Conservation (phyloP, 495 filamentous ascomycete genomes). For the Diplogelasinospora grovesii region DNA sequence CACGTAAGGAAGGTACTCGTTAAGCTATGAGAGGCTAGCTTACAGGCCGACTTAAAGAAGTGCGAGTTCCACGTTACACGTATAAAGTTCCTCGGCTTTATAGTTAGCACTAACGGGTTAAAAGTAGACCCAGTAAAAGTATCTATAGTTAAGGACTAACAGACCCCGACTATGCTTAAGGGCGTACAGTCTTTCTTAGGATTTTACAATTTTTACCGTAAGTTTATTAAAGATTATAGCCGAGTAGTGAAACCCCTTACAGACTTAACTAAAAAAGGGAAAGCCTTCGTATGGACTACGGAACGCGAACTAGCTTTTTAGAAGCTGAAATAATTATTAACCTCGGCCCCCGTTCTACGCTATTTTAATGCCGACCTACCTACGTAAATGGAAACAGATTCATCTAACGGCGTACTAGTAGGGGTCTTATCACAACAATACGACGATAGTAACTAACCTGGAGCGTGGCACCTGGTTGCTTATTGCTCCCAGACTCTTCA, state of each 20-base stretch:
- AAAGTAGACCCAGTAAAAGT: not conserved
- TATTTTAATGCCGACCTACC: no score
- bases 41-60: conserved; percentile 23
- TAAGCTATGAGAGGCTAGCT: conserved; percentile 6
- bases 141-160: not conserved
- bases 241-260: conserved; percentile 1
- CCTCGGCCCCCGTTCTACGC: not conserved
- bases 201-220: conserved; percentile 8
- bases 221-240: conserved; percentile 5
- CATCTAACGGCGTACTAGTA: not conserved
- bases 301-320: not conserved
- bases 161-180: not conserved
- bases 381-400: not conserved
- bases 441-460: no score
- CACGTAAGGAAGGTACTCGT: conserved; percentile 6
- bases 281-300: not conserved
- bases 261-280: conserved; percentile 1
- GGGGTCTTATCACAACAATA: not conserved
- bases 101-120: conserved; percentile 12
- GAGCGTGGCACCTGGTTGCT: conserved; percentile 1
- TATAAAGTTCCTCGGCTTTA: conserved; percentile 21
- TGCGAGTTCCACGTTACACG: conserved; percentile 20
- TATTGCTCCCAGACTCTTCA: not conserved
- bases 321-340: not conserved
- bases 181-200: conserved; percentile 3